Base-by-base conservation (phyloP, 2,329 filamentous ascomycete genomes). In the Pseudopyricularia javanii region DNA sequence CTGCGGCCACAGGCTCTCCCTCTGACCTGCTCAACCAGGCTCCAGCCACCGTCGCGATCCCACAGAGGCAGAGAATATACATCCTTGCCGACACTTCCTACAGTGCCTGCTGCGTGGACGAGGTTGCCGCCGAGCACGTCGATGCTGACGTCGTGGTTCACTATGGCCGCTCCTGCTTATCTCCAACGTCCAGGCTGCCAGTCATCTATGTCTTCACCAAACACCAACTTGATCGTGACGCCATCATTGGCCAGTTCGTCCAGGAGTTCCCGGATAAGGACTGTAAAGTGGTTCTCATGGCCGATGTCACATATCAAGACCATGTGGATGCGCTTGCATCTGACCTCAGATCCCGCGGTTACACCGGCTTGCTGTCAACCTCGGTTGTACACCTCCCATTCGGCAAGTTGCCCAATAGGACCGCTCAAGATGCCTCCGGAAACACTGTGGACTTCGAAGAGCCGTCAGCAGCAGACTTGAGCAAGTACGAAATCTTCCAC, bases 41-140 rank as follows among this genome's bases (percentile, higher is more conserved):
- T 45, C 20, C 40, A 20, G 24, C 24, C 47, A 54, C 48, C 22
- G 49, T 50, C 32, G 52, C 33, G 14, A 43, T 49, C 34, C 51
- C 53, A 28, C 6, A 14, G 12, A 22, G 49, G 8, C 62, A 63
- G 30, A 64, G 75, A 56, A 74, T 97, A 51, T 95, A 87, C 60
- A 91, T 98, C 55, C 74, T 98, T 17, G 93, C 86, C 32, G 93
- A 98, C 67, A 97, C 93, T 2, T 96, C 91, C 2, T 98, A 97
- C 68, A 94, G 93, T 55, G 85, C 91, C 0, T 98, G 93, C 70
- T 98, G 93, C 63, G 91, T 97, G 17, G 93, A 98, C 63, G 93
- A 98, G 70, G 85, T 97, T 40, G 93, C 93, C 0, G 93, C 93
- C 2, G 91, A 98, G 66, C 93, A 98, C 65, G 86, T 89, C 15